Percentiles rank a stretch among this genome's conserved stretches.
These are phyloP conservation scores for Calonectria hawksworthii DNA, from an alignment of 2,329 filamentous ascomycete species.

Conservation along the genomic window DNA sequence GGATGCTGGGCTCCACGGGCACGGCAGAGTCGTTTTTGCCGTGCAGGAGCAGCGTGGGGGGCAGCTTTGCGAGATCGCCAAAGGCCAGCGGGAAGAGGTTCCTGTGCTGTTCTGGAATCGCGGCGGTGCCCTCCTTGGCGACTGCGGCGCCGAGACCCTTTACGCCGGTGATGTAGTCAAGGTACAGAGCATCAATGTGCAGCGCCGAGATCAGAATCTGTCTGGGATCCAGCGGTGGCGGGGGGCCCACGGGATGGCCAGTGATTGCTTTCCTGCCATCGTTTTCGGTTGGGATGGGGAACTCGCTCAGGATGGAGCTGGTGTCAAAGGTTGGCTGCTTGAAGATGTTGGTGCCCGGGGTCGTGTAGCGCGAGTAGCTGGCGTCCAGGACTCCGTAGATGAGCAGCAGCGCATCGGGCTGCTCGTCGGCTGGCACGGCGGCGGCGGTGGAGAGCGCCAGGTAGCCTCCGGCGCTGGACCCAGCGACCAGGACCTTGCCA, in stretches of 20 bases:
- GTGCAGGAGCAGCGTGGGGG: constrained; percentile 36
- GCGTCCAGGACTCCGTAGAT: constrained; percentile 41
- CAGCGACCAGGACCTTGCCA: constrained; percentile 31
- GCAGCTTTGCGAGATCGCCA: constrained; percentile 22
- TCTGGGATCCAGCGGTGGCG: not conserved
- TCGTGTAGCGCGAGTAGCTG: constrained; percentile 27
- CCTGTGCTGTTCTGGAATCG: constrained; percentile 28
- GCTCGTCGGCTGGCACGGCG: not conserved
- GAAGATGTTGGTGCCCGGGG: constrained; percentile 33
- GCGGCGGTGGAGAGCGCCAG: constrained; percentile 33
- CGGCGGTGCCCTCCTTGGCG: constrained; percentile 18
- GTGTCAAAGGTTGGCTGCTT: constrained; percentile 28
- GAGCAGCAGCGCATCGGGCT: constrained; percentile 28
- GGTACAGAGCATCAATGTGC: constrained; percentile 37
- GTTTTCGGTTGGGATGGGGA: constrained; percentile 3
- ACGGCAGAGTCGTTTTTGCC: constrained; percentile 41
- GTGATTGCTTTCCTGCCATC: constrained; percentile 32
- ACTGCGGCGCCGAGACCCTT: constrained; percentile 25
- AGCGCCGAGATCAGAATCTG: constrained; percentile 32
- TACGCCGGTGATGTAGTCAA: constrained; percentile 39
- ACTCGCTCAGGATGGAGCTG: constrained; percentile 20
- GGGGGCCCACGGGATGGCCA: not conserved
- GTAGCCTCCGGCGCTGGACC: constrained; percentile 41
- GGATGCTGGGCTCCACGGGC: constrained; percentile 31
- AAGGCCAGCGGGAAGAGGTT: constrained; percentile 36